Base-by-base conservation (phyloP, 768 basidiomycete species). In the Russula abietina region DNA sequence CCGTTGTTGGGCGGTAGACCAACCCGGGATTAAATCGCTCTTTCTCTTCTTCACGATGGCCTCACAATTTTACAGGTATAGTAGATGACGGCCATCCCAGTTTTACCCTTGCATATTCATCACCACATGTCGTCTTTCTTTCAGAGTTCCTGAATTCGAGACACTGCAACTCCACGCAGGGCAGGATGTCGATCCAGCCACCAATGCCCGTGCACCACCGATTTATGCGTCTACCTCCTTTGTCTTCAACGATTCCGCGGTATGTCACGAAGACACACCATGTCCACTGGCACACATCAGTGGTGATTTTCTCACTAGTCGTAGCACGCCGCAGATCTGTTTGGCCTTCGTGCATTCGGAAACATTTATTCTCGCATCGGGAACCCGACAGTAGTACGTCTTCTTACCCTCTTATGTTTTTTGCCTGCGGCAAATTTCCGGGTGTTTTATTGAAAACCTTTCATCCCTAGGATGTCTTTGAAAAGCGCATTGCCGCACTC, bases 101-200 rank as follows among this genome's bases (percentile, higher is more conserved):
- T 30, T 16, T 0, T 33, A 6, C 16, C 38, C n/a, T n/a, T n/a
- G n/a, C 30, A 58, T 28, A 59, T 46, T 46, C 11, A 46, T 22
- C n/a, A 12, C 26, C 19, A 0, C 24, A n/a, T 9, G 22, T 19
- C 17, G 10, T 12, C 33, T 16, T 39, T 11, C 11, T 22, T n/a
- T 17, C 17, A 79, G 78, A 60, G 70, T 70, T 43, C 87, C 87
- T 53, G 86, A 89, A 69, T 90, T 91, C 68, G 88, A 91, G 69
- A 91, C 89, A 1, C 76, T 91, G 52, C 88, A 90, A 72, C 77
- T 91, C 6, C 90, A 93, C 70, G 90, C 84, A 19, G 90, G 90
- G 1, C 86, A 89, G 65, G 74, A 73, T 14, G 79, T 81, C 12
- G 88, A 89, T 73, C 72, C 81, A 0, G 70, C 84, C 1, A 88